Percentiles rank a stretch among this genome's conserved stretches.
These are phyloP conservation scores for Colletotrichum sp. DNA, from an alignment of 2,329 filamentous ascomycete genomes.

Conservation along the genomic window DNA sequence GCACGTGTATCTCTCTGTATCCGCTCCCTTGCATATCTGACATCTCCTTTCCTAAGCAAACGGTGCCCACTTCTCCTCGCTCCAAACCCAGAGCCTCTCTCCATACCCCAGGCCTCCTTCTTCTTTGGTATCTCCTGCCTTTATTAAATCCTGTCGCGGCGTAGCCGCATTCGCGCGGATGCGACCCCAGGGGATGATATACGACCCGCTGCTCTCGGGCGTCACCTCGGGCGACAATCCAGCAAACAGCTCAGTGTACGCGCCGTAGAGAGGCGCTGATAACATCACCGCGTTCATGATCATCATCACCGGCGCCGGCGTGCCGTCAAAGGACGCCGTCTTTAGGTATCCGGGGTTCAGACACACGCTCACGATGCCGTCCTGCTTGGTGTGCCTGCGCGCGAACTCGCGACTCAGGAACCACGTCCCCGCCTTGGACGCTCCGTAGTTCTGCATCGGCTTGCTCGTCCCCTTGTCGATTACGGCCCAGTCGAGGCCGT, in stretches of 20 bases:
- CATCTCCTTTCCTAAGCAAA: not conserved
- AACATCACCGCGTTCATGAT: conserved; percentile 27
- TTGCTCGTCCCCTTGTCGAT: conserved; percentile 26
- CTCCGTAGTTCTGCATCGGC: conserved; percentile 30
- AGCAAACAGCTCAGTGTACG: conserved; percentile 45
- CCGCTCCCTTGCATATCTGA: not conserved
- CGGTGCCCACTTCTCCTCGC: not conserved
- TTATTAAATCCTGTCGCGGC: not conserved
- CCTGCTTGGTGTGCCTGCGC: conserved; percentile 21
- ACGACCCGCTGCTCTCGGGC: conserved; percentile 30
- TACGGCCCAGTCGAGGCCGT: conserved; percentile 32
- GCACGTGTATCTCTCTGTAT: not conserved
- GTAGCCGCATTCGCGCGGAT: conserved; percentile 13
- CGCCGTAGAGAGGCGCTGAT: conserved; percentile 36
- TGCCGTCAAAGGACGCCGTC: conserved; percentile 26
- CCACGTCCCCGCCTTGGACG: conserved; percentile 40
- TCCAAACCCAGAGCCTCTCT: not conserved
- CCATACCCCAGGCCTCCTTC: not conserved
- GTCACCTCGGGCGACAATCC: conserved; percentile 41
- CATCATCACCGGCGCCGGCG: not conserved
- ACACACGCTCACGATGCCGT: conserved; percentile 32
- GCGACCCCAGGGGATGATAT: conserved; percentile 33
- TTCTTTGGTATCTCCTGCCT: not conserved
- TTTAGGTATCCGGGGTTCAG: conserved; percentile 40
- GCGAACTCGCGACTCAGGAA: conserved; percentile 35